phyloP scores from a whole-genome alignment of 352 stramenopile species.

The Plasmopara muralis region DNA sequence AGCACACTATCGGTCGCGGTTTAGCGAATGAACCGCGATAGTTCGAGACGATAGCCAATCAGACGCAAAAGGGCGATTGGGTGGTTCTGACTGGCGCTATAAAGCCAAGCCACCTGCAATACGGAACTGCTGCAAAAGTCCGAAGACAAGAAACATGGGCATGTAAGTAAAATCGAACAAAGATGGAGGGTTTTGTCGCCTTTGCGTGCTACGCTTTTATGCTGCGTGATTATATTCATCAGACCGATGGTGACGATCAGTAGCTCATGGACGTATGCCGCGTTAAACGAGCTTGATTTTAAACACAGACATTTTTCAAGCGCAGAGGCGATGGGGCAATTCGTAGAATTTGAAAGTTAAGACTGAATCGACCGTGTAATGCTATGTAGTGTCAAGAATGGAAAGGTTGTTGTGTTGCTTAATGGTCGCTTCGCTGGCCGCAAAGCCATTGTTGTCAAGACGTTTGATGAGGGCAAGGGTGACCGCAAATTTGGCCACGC shows the following conservation, averaged over 20 bases:
- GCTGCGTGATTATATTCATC: conserved; percentile 13
- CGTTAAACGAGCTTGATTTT: too few species aligned
- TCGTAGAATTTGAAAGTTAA: not conserved
- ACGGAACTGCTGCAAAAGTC: conserved; percentile 83
- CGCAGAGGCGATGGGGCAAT: too few species aligned
- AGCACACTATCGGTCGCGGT: too few species aligned
- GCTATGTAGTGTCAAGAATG: conserved; percentile 90
- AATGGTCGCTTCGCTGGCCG: conserved; percentile 97
- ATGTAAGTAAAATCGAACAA: conserved; percentile 50
- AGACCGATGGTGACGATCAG: too few species aligned
- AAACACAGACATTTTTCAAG: too few species aligned
- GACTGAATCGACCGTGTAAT: conserved; percentile 14
- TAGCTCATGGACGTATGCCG: too few species aligned
- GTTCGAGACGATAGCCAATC: not conserved
- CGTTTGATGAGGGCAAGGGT: conserved; percentile 93
- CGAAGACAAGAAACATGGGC: conserved; percentile 63
- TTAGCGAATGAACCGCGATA: too few species aligned
- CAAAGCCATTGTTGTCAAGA: conserved; percentile 99
- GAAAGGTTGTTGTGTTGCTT: conserved; percentile 99
- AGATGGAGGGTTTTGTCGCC: not conserved
- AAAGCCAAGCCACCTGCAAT: conserved; percentile 40
- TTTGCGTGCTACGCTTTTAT: conserved; percentile 1
- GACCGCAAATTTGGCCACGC: conserved; percentile 97
- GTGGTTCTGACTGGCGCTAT: conserved; percentile 59
- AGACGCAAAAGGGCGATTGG: conserved; percentile 41